Conservation (phyloP, 768 basidiomycete species). For the Butyriboletus loyo region DNA sequence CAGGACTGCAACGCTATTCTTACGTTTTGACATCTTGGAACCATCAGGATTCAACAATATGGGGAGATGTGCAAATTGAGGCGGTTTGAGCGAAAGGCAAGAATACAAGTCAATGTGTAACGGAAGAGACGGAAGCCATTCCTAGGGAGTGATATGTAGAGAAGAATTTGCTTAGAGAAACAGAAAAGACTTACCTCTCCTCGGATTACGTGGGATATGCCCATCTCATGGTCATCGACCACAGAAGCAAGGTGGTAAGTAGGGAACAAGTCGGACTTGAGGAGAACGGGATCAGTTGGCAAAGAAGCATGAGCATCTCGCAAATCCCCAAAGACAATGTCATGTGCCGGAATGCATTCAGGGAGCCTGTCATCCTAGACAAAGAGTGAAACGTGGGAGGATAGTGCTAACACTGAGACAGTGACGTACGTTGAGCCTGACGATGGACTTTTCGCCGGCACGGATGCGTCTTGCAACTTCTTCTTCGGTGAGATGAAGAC, state of each 20-base stretch:
- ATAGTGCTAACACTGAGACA: neutral
- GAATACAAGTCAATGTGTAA: conserved; percentile 89
- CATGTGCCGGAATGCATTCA: conserved; percentile 45
- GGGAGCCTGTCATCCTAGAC: conserved; percentile 59
- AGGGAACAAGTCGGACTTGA: conserved; percentile 91
- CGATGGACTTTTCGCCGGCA: conserved; percentile 73
- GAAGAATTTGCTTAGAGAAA: neutral
- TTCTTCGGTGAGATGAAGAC: conserved; percentile 82
- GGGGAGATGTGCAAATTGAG: conserved; percentile 89
- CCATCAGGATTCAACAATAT: conserved; percentile 88
- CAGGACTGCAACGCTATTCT: conserved; percentile 82
- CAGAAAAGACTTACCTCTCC: conserved; percentile 64
- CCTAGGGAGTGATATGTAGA: conserved; percentile 43
- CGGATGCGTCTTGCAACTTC: conserved; percentile 73
- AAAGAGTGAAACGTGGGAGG: neutral
- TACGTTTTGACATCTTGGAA: conserved; percentile 91
- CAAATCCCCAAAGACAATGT: conserved; percentile 74
- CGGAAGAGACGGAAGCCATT: conserved; percentile 94
- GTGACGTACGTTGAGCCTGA: conserved; percentile 82
- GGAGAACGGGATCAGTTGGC: conserved; percentile 84
- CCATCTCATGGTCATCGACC: conserved; percentile 95
- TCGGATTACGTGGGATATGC: conserved; percentile 90
- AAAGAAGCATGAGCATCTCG: conserved; percentile 75
- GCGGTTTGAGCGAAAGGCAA: conserved; percentile 64
- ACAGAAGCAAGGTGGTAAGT: conserved; percentile 97